phyloP scores from a whole-genome alignment of 495 filamentous ascomycete species.

The Neurospora sp. region DNA sequence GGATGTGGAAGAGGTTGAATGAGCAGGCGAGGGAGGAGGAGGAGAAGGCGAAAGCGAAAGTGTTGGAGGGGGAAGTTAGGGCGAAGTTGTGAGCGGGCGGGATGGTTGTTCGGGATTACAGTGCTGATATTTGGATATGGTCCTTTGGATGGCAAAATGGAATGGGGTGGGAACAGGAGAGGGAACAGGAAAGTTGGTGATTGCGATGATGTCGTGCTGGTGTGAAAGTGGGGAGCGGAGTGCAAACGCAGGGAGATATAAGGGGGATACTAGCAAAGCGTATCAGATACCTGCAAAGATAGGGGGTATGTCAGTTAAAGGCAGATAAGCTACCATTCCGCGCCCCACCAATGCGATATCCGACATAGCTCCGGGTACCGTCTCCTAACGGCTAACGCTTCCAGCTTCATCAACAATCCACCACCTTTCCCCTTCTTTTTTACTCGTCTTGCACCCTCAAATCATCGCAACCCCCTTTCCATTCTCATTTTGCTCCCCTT shows the following conservation, averaged over 20 bases:
- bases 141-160: neutral
- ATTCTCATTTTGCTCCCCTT: neutral
- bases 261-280: neutral
- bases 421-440: neutral
- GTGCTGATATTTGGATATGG: neutral
- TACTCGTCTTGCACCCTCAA: no score
- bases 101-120: neutral
- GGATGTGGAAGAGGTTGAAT: slow-evolving; percentile 39
- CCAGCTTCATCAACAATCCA: neutral
- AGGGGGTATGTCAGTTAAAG: neutral
- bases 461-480: no score
- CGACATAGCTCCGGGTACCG: neutral
- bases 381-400: neutral
- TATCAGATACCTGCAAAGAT: neutral
- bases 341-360: neutral
- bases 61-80: neutral
- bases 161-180: neutral
- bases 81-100: neutral
- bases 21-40: slow-evolving; percentile 12
- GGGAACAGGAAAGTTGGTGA: neutral
- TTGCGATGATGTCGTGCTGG: neutral
- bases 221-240: neutral
- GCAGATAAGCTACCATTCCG: neutral
- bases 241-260: neutral
- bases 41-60: neutral